Conservation (phyloP, 1,284 basidiomycete species). For the Austropuccinia psidii region DNA sequence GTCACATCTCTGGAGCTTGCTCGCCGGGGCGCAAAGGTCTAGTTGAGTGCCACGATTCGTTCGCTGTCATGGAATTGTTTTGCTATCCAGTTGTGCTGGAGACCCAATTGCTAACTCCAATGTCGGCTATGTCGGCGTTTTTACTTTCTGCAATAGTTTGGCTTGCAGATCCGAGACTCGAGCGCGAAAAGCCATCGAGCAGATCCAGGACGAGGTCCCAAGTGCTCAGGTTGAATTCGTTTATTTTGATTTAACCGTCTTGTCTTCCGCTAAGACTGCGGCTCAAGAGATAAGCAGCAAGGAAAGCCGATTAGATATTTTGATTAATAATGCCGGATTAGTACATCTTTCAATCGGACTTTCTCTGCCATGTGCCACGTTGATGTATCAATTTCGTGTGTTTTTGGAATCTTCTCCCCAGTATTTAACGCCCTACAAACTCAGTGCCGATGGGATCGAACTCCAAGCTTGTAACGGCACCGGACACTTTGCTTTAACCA, state of each 20-base stretch:
- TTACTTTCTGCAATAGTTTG: not conserved
- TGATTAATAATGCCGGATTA: slow-evolving; percentile 45
- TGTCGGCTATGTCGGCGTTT: not conserved
- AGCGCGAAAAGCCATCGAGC: not conserved
- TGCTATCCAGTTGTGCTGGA: not conserved
- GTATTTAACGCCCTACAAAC: slow-evolving; percentile 38
- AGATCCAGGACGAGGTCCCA: slow-evolving; percentile 35
- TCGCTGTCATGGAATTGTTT: not conserved
- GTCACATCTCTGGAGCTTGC: not conserved
- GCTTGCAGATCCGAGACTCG: not conserved
- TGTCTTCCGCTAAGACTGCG: slow-evolving; percentile 41
- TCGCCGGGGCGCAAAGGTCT: not conserved
- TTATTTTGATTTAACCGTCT: slow-evolving; percentile 45
- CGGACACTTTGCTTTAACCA: slow-evolving; percentile 39
- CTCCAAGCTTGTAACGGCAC: slow-evolving; percentile 39
- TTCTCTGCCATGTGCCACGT: not conserved
- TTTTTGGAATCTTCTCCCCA: not conserved
- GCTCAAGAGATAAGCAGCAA: slow-evolving; percentile 41
- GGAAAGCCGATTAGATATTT: slow-evolving; percentile 44
- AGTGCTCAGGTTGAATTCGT: slow-evolving; percentile 42
- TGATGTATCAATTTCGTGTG: not conserved
- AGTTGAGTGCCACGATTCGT: not conserved
- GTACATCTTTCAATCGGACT: not conserved
- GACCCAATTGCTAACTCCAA: not conserved
- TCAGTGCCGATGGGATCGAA: slow-evolving; percentile 34